Base-by-base conservation (phyloP, 345 rosid species). In the Physaria fendleri region DNA sequence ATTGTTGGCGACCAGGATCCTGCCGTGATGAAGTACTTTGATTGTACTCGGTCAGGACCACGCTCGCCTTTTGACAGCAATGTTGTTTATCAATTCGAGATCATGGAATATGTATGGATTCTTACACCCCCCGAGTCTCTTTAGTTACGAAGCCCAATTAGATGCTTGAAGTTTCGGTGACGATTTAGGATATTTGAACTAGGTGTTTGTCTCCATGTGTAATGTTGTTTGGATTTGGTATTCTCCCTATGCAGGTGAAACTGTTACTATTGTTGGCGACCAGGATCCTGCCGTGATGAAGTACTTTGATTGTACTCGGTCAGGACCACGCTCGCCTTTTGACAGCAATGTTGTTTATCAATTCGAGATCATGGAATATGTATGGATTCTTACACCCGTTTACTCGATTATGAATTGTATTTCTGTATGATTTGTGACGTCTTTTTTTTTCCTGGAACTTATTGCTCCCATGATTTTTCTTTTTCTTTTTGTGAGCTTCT, bases 281-380 rank as follows among this genome's bases (percentile, higher is more conserved):
- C 90, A 65, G 30, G 95, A 89, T 70, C 65, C 91, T 56, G 72
- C 86, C 2, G 62, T 87, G 71, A 69, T 93, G 79, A 93, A 69
- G 71, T 83, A 83, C 77, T 93, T 93, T 52, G 99, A 93, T 64
- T 93, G 97, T 74, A 89, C 90, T 27, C 89, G 94, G 56, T 85
- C 95, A 0, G 97, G 95, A 45, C 94, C 97, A 1, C 99, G 97
- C 22, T 83, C 97, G 0, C 84, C 97, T 59, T 93, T 93, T 65
- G 99, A 89, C 60, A 79, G 79, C 80, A 78, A 85, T 53, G 97
- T 93, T 61, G 99, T 93, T 73, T 87, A 78, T 58, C 95, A 93
- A 64, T 93, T 89, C 64, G 95, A 89, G 86, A 81, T 78, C 47
- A 93, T 93, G 97, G 99, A 93, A 87, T 93, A 85, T 74, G 97